phyloP scores from a whole-genome alignment of 2,329 filamentous ascomycete species.

The Fusarium praegraminearum region DNA sequence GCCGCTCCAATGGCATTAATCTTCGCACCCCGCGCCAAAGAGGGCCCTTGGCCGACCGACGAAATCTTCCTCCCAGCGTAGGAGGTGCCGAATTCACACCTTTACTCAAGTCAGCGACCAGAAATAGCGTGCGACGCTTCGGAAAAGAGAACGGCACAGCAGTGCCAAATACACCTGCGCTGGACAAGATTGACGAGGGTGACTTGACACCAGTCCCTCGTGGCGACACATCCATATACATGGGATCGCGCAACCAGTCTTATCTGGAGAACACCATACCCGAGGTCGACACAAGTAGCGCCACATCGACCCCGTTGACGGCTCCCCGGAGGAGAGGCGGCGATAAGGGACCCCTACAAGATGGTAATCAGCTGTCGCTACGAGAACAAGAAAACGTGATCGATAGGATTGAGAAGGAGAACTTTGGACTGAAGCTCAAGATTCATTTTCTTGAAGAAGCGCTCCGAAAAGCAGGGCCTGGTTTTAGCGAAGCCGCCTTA shows the following conservation, averaged over 20 bases:
- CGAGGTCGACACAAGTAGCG: conserved; percentile 81
- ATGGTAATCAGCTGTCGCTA: conserved; percentile 90
- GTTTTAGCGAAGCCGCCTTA: conserved; percentile 88
- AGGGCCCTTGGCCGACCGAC: conserved; percentile 76
- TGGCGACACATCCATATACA: conserved; percentile 79
- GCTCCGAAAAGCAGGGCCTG: conserved; percentile 85
- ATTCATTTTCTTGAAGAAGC: conserved; percentile 97
- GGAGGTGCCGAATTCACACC: conserved; percentile 90
- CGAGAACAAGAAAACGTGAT: conserved; percentile 96
- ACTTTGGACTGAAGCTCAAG: conserved; percentile 95
- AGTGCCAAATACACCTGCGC: conserved; percentile 74
- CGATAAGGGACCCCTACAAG: conserved; percentile 77
- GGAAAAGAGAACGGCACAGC: conserved; percentile 72
- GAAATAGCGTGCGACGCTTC: conserved; percentile 75
- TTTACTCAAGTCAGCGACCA: conserved; percentile 83
- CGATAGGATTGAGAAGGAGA: conserved; percentile 97
- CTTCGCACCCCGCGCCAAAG: conserved; percentile 80
- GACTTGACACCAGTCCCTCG: conserved; percentile 80
- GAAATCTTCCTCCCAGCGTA: conserved; percentile 75
- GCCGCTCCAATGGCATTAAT: conserved; percentile 66
- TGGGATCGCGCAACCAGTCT: conserved; percentile 73
- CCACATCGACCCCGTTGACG: conserved; percentile 83
- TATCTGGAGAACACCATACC: conserved; percentile 78
- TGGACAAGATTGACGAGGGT: conserved; percentile 75
- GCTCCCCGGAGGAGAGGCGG: conserved; percentile 72